Percentiles rank a stretch among this genome's conserved stretches.
phyloP scores from a whole-genome alignment of 2,329 filamentous ascomycete genomes.

The Microsporum canis region DNA sequence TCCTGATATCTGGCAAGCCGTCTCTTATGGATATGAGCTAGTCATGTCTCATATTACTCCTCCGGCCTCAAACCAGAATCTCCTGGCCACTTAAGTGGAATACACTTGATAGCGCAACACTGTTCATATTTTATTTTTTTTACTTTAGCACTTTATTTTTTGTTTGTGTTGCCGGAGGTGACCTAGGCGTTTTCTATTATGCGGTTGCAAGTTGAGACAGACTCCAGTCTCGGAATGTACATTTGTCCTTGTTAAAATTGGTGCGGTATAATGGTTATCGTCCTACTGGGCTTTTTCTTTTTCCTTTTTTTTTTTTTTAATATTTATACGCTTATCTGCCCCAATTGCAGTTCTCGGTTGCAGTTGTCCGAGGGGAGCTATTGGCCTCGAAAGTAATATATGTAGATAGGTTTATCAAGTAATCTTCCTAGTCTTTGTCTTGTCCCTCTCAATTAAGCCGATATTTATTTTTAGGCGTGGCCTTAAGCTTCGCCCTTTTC shows the following conservation, averaged over 20 bases:
- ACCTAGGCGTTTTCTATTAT: slow-evolving; percentile 16
- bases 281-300: neutral
- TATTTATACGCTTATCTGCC: too few species aligned
- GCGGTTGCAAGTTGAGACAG: slow-evolving; percentile 12
- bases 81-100: neutral
- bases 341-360: too few species aligned
- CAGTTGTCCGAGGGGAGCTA: too few species aligned
- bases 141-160: slow-evolving; percentile 14
- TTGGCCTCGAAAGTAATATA: too few species aligned
- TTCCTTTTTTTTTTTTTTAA: neutral
- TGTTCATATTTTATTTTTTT: neutral
- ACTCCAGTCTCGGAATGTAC: neutral
- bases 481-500: too few species aligned
- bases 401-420: too few species aligned
- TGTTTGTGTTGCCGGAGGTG: slow-evolving; percentile 10
- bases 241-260: neutral
- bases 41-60: slow-evolving; percentile 19
- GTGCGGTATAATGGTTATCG: neutral
- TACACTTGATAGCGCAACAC: neutral
- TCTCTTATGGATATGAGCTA: slow-evolving; percentile 30
- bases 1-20: slow-evolving; percentile 32
- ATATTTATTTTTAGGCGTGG: too few species aligned
- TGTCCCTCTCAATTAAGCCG: too few species aligned
- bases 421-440: too few species aligned
- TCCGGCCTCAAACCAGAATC: neutral